A percentile compares a stretch with the other conserved stretches of the same genome.
phyloP scores from a whole-genome alignment of 768 basidiomycete genomes.

The Amanita exitialis region DNA sequence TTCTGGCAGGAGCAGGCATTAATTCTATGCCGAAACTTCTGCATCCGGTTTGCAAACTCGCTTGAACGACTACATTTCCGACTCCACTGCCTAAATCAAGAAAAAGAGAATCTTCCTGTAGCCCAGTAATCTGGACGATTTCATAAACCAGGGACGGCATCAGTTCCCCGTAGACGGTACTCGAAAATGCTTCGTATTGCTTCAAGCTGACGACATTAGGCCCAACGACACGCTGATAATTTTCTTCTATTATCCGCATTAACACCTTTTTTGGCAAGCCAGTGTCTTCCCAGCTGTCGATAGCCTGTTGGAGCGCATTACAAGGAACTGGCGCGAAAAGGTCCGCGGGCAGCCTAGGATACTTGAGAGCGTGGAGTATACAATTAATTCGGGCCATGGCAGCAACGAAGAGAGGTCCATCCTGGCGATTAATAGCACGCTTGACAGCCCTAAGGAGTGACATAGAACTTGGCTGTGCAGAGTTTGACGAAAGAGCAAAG shows the following conservation, averaged over 20 bases:
- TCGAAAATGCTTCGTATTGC: slow-evolving; percentile 76
- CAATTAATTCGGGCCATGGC: slow-evolving; percentile 55
- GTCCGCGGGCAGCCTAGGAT: slow-evolving; percentile 46
- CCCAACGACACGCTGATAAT: slow-evolving; percentile 88
- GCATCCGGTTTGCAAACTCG: slow-evolving; percentile 73
- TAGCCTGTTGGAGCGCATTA: slow-evolving; percentile 39
- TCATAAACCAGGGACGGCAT: slow-evolving; percentile 77
- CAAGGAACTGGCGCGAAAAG: slow-evolving; percentile 30
- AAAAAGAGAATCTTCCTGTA: slow-evolving; percentile 57
- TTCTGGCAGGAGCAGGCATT: slow-evolving; percentile 65
- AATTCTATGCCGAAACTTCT: slow-evolving; percentile 71
- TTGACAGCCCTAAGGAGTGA: slow-evolving; percentile 48
- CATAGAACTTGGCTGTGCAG: slow-evolving; percentile 14
- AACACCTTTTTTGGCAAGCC: slow-evolving; percentile 59
- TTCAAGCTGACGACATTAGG: slow-evolving; percentile 76
- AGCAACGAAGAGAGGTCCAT: slow-evolving; percentile 64
- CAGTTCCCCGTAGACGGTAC: slow-evolving; percentile 84
- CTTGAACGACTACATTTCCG: slow-evolving; percentile 76
- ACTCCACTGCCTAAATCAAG: slow-evolving; percentile 84
- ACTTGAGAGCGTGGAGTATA: slow-evolving; percentile 55
- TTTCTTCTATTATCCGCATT: slow-evolving; percentile 77
- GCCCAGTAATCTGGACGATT: slow-evolving; percentile 44
- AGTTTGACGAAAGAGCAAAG: slow-evolving; percentile 16
- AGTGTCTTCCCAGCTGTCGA: slow-evolving; percentile 38
- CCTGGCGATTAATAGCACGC: slow-evolving; percentile 55